These are phyloP conservation scores for Hypomontagnella submonticulosa DNA, from an alignment of 495 filamentous ascomycete species.

Conservation along the genomic window DNA sequence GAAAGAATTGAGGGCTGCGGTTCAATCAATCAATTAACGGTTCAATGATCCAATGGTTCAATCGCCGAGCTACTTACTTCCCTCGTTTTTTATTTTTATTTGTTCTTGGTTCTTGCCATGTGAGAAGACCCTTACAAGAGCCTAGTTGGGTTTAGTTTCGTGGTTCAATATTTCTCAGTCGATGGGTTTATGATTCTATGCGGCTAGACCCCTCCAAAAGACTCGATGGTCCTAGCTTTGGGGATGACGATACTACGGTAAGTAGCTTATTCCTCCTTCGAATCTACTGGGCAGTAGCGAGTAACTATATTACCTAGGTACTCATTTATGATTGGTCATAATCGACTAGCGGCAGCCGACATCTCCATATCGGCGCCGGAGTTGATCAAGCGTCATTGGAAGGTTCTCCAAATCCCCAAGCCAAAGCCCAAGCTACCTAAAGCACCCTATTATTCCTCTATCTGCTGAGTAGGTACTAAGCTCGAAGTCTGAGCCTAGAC, in stretches of 20 bases:
- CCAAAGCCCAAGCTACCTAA: too few species aligned
- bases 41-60: background rate
- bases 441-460: too few species aligned
- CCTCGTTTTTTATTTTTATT: constrained; percentile 1
- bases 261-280: constrained; percentile 39
- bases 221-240: constrained; percentile 10
- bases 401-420: background rate
- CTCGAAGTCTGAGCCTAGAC: too few species aligned
- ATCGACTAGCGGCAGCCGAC: background rate
- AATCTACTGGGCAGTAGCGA: constrained; percentile 15
- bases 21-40: too few species aligned
- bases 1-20: constrained; percentile 17
- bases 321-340: background rate
- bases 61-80: constrained; percentile 25
- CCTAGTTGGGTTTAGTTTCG: constrained; percentile 5
- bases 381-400: constrained; percentile 10
- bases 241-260: constrained; percentile 40
- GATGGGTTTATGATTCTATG: constrained; percentile 8
- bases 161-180: constrained; percentile 5
- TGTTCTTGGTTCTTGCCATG: constrained; percentile 1
- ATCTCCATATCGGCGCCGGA: constrained; percentile 17
- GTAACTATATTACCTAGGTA: background rate
- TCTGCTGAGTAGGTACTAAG: too few species aligned
- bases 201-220: constrained; percentile 25
- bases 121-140: background rate